Evolutionary conservation across 106 monocot species (phyloP).

Genomic region (Dioscorea zingiberensis): DNA sequence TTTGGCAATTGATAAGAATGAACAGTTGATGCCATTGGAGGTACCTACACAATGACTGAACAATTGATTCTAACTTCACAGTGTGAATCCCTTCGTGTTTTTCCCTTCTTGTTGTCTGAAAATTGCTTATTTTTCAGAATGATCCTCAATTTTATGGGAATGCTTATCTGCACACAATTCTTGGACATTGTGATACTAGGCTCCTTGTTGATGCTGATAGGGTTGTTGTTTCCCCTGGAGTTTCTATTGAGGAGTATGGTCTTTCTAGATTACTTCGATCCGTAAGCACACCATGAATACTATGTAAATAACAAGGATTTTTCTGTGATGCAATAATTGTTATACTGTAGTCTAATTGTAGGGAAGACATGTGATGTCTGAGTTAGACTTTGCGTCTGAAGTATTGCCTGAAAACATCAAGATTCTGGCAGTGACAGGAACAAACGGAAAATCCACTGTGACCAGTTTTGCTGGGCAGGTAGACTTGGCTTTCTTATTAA

Average conservation of each 20-base stretch:
- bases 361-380: conserved; percentile 45
- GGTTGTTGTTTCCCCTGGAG: conserved; percentile 51
- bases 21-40: conserved; percentile 27
- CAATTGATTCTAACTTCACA: not conserved
- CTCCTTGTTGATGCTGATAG: conserved; percentile 25
- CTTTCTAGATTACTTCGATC: conserved; percentile 28
- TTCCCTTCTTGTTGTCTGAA: not conserved
- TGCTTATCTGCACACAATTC: conserved; percentile 25
- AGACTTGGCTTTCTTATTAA: not conserved
- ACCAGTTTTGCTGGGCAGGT: conserved; percentile 48
- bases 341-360: conserved; percentile 5
- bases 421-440: conserved; percentile 45
- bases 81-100: not conserved
- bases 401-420: conserved; percentile 27
- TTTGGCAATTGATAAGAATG: conserved; percentile 36
- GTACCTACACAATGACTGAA: conserved; percentile 11
- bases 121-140: conserved; percentile 14
- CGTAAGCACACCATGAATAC: conserved; percentile 14
- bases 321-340: not conserved
- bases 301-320: not conserved
- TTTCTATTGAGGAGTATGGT: conserved; percentile 30
- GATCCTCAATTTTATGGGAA: conserved; percentile 25
- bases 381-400: conserved; percentile 50
- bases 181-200: conserved; percentile 27
- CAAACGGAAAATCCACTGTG: conserved; percentile 55